These are phyloP conservation scores for Rubia peregrina DNA, from an alignment of 305 asterid genomes.

Conservation along the genomic window DNA sequence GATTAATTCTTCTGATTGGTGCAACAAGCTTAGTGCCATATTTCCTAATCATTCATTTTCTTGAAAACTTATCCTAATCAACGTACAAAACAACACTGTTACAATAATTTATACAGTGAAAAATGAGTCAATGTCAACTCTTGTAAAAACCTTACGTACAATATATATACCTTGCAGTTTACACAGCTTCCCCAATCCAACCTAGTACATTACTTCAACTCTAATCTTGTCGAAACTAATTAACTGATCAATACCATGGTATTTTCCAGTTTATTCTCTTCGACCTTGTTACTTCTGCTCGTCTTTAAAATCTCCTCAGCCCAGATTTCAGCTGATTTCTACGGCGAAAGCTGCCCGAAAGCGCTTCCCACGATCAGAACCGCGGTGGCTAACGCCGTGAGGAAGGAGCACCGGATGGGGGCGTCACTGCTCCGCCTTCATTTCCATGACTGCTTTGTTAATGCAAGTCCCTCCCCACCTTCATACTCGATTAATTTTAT, in stretches of 20 bases:
- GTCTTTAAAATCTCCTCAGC: conserved; percentile 16
- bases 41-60: not conserved
- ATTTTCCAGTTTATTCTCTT: not conserved
- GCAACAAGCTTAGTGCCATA: not conserved
- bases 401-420: conserved; percentile 56
- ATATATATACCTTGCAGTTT: not conserved
- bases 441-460: conserved; percentile 78
- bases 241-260: conserved; percentile 8
- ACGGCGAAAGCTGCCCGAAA: conserved; percentile 40
- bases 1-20: no score
- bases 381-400: conserved; percentile 29
- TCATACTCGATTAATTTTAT: not conserved
- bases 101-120: not conserved
- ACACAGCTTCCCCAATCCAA: not conserved
- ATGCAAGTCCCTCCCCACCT: conserved; percentile 29
- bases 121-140: not conserved
- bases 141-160: not conserved
- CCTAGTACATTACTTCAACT: not conserved
- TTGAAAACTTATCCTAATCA: no score
- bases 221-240: not conserved
- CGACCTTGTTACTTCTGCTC: conserved; percentile 3
- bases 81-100: no score
- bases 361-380: conserved; percentile 39
- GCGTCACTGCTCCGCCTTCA: conserved; percentile 72
- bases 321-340: conserved; percentile 31